Conservation (phyloP, 345 rosid genomes). For the Salix arbutifolia region DNA sequence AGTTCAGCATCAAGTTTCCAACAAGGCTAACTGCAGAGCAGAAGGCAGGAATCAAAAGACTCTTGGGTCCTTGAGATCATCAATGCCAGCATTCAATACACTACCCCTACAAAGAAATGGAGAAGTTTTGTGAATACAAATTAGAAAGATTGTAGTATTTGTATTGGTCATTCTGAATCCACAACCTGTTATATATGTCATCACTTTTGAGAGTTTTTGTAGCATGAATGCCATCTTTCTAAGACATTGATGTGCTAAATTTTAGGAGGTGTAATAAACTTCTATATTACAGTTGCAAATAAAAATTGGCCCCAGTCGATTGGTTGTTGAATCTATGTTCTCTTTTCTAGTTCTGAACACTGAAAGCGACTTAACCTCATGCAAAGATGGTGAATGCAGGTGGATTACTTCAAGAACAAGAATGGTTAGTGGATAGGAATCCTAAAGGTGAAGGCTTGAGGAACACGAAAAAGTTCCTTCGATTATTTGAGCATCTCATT, state of each 20-base stretch:
- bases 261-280: not conserved
- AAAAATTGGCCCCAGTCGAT: not conserved
- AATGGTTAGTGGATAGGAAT: too few species aligned
- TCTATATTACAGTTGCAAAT: not conserved
- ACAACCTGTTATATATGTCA: too few species aligned
- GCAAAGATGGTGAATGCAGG: not conserved
- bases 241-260: not conserved
- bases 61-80: not conserved
- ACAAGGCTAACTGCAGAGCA: constrained; percentile 19
- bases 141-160: too few species aligned
- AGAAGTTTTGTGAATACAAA: not conserved
- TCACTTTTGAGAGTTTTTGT: not conserved
- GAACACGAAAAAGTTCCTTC: too few species aligned
- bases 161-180: too few species aligned
- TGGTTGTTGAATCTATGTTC: not conserved
- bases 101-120: too few species aligned
- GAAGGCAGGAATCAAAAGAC: constrained; percentile 17
- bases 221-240: not conserved
- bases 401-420: not conserved
- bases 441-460: too few species aligned
- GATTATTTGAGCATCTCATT: too few species aligned
- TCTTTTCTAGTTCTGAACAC: not conserved
- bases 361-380: not conserved
- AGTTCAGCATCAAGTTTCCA: constrained; percentile 23
- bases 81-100: not conserved